Percentiles rank a stretch among this genome's conserved stretches.
Evolutionary conservation across 306 rosid genomes (phyloP).

Genomic region (Quercus variabilis): DNA sequence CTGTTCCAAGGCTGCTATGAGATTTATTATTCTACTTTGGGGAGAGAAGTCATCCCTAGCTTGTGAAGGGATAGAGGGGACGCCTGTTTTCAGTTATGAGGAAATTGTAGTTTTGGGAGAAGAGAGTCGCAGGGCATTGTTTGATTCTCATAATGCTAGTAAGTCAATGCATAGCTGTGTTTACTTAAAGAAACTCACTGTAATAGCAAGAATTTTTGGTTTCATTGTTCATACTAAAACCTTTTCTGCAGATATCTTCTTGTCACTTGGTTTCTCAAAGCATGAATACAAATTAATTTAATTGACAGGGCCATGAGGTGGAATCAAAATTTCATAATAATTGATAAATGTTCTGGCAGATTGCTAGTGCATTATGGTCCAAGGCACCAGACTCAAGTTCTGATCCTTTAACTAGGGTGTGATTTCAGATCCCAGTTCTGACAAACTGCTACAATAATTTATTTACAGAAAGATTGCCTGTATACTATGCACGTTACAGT

Average conservation of each 20-base stretch:
- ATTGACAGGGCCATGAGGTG: background rate
- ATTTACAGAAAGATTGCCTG: background rate
- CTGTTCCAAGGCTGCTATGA: conserved; percentile 48
- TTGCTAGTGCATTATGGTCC: background rate
- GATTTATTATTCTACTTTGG: conserved; percentile 86
- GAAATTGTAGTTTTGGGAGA: conserved; percentile 66
- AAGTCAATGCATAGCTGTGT: conserved; percentile 32
- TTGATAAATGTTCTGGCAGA: background rate
- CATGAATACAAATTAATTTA: background rate
- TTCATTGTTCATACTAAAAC: background rate
- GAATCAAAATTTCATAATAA: background rate
- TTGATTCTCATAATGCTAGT: conserved; percentile 51
- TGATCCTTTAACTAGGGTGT: too few relatives aligned
- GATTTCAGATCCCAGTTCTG: too few relatives aligned
- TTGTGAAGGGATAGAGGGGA: conserved; percentile 34
- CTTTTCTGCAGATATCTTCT: background rate
- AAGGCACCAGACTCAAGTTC: too few relatives aligned
- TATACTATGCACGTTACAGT: too few relatives aligned
- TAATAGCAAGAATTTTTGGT: background rate
- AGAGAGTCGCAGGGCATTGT: conserved; percentile 48
- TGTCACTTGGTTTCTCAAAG: background rate
- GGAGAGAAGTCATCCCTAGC: conserved; percentile 72
- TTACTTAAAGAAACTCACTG: background rate
- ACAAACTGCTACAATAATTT: too few relatives aligned
- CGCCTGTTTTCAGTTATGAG: conserved; percentile 52